These are phyloP conservation scores for Apiospora kogelbergensis DNA, from an alignment of 2,329 filamentous ascomycete genomes.

Conservation along the genomic window DNA sequence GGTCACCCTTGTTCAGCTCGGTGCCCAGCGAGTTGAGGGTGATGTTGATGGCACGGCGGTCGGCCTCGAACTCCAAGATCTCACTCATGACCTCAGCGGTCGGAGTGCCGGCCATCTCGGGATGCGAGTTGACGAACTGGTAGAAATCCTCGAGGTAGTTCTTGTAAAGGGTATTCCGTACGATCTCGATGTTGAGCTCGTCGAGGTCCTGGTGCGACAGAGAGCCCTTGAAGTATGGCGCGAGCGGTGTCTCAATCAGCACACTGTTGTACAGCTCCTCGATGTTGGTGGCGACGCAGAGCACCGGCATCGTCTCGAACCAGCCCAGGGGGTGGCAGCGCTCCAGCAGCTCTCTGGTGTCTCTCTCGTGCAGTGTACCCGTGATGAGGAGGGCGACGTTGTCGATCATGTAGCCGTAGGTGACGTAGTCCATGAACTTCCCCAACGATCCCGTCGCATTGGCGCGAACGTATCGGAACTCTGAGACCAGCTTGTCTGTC, in stretches of 20 bases:
- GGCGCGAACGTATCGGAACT: constrained; percentile 94
- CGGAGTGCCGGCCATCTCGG: constrained; percentile 83
- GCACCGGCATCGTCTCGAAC: constrained; percentile 98
- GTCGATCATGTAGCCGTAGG: constrained; percentile 99
- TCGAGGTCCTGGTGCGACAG: constrained; percentile 95
- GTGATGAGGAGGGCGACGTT: constrained; percentile 98
- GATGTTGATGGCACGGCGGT: constrained; percentile 96
- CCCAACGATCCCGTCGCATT: constrained; percentile 89
- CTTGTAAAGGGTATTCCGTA: constrained; percentile 98
- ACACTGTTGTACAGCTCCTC: constrained; percentile 99
- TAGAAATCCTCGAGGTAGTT: constrained; percentile 99
- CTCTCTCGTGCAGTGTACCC: constrained; percentile 93
- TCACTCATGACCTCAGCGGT: constrained; percentile 95
- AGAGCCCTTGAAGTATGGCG: constrained; percentile 95
- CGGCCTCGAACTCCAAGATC: constrained; percentile 94
- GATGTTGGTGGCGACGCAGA: constrained; percentile 97
- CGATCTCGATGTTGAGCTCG: constrained; percentile 98
- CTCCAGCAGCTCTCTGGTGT: constrained; percentile 92
- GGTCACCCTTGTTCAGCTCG: constrained; percentile 87
- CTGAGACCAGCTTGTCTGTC: constrained; percentile 95
- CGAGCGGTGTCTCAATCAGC: constrained; percentile 91
- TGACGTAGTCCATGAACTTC: constrained; percentile 97
- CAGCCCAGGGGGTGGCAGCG: constrained; percentile 95
- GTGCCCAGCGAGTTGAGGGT: constrained; percentile 98
- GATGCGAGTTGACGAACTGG: constrained; percentile 85